Conservation (phyloP, 768 basidiomycete genomes). For the Crucibulum laeve region DNA sequence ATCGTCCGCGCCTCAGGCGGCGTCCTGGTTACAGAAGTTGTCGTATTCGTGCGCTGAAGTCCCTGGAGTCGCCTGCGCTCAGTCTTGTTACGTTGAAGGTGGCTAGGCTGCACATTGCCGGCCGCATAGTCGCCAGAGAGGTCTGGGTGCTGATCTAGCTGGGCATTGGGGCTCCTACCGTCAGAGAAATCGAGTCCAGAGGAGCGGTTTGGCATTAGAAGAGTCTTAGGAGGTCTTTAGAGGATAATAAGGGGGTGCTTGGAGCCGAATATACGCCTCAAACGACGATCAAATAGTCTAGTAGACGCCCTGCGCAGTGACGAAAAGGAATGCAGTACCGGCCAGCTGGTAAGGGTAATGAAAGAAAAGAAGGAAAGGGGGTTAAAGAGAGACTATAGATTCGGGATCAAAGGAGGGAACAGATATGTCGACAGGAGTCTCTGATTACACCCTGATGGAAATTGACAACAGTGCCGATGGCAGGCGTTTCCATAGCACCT, state of each 20-base stretch:
- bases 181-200: conserved; percentile 73
- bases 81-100: conserved; percentile 81
- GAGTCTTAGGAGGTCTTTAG: background rate
- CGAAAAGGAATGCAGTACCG: conserved; percentile 6
- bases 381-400: background rate
- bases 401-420: background rate
- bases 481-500: background rate
- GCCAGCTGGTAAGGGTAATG: conserved; percentile 12
- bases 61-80: conserved; percentile 84
- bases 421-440: background rate
- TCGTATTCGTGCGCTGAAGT: conserved; percentile 61
- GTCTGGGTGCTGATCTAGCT: conserved; percentile 53
- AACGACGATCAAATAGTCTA: background rate
- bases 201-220: conserved; percentile 37
- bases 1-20: conserved; percentile 33
- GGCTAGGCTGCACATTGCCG: conserved; percentile 28
- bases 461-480: background rate
- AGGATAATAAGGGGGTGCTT: conserved; percentile 33
- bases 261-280: conserved; percentile 26
- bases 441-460: background rate
- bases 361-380: conserved; percentile 5
- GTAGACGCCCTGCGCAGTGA: conserved; percentile 1
- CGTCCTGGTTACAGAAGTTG: conserved; percentile 17
- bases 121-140: conserved; percentile 22
- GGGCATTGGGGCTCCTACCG: conserved; percentile 27